Conservation (phyloP, 2,329 filamentous ascomycete genomes). For the Chaetomiaceae sp. region DNA sequence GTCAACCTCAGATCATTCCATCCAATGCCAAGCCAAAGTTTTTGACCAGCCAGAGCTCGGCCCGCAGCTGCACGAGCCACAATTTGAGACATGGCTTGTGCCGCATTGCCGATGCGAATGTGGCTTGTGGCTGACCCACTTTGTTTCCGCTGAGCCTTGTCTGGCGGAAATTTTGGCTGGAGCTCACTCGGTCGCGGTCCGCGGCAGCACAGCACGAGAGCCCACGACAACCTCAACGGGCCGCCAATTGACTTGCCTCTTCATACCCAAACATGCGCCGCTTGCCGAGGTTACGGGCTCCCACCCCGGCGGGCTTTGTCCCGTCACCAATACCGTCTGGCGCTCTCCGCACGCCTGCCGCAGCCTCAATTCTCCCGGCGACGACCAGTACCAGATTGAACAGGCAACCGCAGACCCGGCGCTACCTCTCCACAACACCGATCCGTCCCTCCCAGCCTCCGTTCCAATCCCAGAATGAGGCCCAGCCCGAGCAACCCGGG, state of each 20-base stretch:
- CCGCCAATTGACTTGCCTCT: constrained; percentile 6
- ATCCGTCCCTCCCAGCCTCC: neutral
- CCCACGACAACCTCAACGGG: neutral
- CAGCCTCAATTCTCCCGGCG: neutral
- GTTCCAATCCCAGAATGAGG: neutral
- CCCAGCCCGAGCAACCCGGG: too few species aligned
- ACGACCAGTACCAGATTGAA: neutral
- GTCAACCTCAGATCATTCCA: constrained; percentile 21
- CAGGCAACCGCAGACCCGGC: constrained; percentile 12
- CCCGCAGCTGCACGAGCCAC: constrained; percentile 13
- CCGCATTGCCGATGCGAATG: neutral
- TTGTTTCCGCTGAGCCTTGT: neutral
- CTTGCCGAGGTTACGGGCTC: constrained; percentile 23
- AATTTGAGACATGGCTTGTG: neutral
- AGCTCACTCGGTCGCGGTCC: constrained; percentile 12
- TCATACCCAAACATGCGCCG: constrained; percentile 23
- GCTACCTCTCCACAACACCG: constrained; percentile 18
- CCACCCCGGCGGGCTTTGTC: constrained; percentile 18
- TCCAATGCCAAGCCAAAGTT: constrained; percentile 24
- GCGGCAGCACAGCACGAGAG: constrained; percentile 5
- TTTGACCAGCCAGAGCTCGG: constrained; percentile 16
- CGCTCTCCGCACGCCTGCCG: constrained; percentile 16
- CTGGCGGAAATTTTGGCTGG: constrained; percentile 23
- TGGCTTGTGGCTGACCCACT: constrained; percentile 15
- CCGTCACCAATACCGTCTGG: constrained; percentile 12